Conservation (phyloP, 129 eudicot species). For the Silybum marianum region DNA sequence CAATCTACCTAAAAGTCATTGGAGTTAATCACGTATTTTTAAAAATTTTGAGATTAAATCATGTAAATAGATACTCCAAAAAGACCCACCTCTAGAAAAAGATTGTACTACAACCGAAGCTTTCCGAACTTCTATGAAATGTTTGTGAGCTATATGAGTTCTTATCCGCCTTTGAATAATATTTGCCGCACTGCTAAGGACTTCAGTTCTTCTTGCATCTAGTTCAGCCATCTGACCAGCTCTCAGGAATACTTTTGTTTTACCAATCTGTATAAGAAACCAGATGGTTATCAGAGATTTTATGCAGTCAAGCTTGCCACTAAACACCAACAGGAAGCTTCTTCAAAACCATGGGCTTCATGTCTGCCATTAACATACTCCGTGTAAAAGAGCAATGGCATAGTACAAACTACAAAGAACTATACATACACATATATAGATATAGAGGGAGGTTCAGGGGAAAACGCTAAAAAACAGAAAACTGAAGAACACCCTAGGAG, state of each 20-base stretch:
- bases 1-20: conserved; percentile 63
- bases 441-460: no score
- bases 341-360: conserved; percentile 1
- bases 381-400: conserved; percentile 2
- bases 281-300: neutral
- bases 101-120: conserved; percentile 62
- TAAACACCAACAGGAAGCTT: conserved; percentile 6
- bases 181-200: conserved; percentile 82
- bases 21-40: conserved; percentile 10
- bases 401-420: neutral
- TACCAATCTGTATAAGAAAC: conserved; percentile 75
- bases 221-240: conserved; percentile 99
- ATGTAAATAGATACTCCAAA: neutral
- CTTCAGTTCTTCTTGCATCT: conserved; percentile 93
- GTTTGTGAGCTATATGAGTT: conserved; percentile 81
- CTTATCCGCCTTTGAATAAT: conserved; percentile 70
- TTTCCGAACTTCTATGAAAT: conserved; percentile 55
- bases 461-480: no score
- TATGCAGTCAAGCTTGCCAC: conserved; percentile 4
- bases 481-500: no score
- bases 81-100: conserved; percentile 60
- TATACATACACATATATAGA: neutral
- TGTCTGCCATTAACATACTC: neutral
- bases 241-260: conserved; percentile 90
- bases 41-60: conserved; percentile 2